phyloP scores from a whole-genome alignment of 331 rosid genomes.

The Arachis monticola region DNA sequence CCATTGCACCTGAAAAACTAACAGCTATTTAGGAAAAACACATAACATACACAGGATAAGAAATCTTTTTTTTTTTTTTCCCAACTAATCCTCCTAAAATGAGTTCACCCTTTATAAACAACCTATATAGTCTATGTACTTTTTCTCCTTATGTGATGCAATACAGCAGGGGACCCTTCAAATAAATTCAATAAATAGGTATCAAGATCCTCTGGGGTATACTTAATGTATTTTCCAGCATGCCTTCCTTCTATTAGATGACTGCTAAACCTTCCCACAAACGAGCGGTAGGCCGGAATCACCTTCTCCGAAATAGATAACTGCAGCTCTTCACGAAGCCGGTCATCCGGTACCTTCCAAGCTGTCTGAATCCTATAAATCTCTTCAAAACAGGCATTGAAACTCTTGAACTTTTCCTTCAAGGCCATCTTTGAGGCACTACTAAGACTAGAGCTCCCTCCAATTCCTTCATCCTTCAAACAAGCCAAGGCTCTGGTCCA shows the following conservation, averaged over 20 bases:
- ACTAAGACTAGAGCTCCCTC: conserved; percentile 66
- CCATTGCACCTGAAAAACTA: conserved; percentile 57
- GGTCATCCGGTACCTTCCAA: conserved; percentile 92
- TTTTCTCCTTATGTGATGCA: conserved; percentile 81
- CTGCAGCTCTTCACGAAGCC: conserved; percentile 88
- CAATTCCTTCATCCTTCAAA: conserved; percentile 94
- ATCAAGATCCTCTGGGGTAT: conserved; percentile 85
- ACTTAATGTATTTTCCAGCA: conserved; percentile 83
- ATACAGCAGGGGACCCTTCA: conserved; percentile 80
- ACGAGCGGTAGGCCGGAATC: conserved; percentile 93
- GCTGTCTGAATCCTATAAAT: conserved; percentile 84
- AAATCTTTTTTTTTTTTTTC: conserved; percentile 15
- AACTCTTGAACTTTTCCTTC: conserved; percentile 92
- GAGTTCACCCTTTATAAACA: conserved; percentile 61
- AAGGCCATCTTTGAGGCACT: conserved; percentile 84
- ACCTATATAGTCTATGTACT: conserved; percentile 58
- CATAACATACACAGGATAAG: conserved; percentile 48
- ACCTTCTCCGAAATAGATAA: conserved; percentile 89
- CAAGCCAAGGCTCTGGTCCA: conserved; percentile 89
- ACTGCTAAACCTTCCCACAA: conserved; percentile 80
- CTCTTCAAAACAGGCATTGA: conserved; percentile 88
- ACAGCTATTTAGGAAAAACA: conserved; percentile 50
- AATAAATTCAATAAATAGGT: conserved; percentile 74
- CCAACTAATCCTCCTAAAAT: conserved; percentile 49
- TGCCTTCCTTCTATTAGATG: conserved; percentile 86